A percentile compares a stretch with the other conserved stretches of the same genome.
These are phyloP conservation scores for Thamnidium elegans DNA, from an alignment of 192 early-diverging fungal genomes.

Conservation along the genomic window DNA sequence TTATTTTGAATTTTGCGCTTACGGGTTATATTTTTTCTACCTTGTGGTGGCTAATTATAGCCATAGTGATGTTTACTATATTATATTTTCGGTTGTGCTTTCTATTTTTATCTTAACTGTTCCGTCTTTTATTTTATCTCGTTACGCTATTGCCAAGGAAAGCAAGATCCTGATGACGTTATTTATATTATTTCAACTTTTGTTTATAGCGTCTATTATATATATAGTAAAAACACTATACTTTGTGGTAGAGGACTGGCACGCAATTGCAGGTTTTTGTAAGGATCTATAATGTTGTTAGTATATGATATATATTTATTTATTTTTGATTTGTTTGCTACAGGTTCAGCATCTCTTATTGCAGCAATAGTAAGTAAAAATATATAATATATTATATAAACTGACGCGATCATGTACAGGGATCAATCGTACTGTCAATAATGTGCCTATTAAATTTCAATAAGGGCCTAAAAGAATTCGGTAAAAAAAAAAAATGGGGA, in stretches of 20 bases:
- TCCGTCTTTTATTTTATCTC: neutral
- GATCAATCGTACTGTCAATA: neutral
- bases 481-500: neutral
- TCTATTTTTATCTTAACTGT: neutral
- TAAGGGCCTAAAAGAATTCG: neutral
- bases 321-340: too few species aligned
- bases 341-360: too few species aligned
- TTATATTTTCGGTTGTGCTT: neutral
- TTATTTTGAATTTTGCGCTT: conserved; percentile 7
- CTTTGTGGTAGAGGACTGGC: too few species aligned
- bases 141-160: neutral
- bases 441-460: neutral
- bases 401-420: neutral
- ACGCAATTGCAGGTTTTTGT: too few species aligned
- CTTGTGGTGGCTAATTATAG: too few species aligned
- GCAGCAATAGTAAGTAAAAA: too few species aligned
- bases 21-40: too few species aligned
- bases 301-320: too few species aligned
- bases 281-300: too few species aligned
- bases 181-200: neutral
- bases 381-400: too few species aligned
- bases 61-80: too few species aligned
- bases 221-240: neutral
- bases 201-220: neutral
- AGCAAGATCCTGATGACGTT: neutral